Evolutionary conservation across 2,329 filamentous ascomycete species (phyloP).

Genomic region (Epichloe bromicola): DNA sequence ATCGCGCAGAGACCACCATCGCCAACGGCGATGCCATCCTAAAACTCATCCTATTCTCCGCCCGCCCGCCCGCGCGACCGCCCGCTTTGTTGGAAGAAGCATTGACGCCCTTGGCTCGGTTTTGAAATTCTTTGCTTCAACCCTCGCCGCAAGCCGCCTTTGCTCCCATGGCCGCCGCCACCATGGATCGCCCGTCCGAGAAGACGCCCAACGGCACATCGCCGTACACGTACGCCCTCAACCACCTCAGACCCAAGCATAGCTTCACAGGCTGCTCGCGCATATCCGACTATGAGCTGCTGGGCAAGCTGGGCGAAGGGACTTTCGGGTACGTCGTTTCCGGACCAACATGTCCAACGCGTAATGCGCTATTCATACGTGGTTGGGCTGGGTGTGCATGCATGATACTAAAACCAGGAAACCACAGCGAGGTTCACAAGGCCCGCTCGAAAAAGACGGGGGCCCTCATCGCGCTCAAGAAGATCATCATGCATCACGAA

Average conservation of each 20-base stretch:
- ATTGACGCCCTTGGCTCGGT: too few species aligned
- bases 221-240: constrained; percentile 43
- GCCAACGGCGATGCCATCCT: too few species aligned
- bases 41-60: too few species aligned
- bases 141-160: too few species aligned
- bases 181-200: constrained; percentile 20
- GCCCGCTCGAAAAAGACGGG: constrained; percentile 65
- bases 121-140: too few species aligned
- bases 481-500: constrained; percentile 99
- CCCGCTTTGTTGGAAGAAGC: too few species aligned
- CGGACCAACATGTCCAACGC: background rate
- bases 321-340: constrained; percentile 66
- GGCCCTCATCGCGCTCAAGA: constrained; percentile 77
- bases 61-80: too few species aligned
- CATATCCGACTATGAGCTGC: constrained; percentile 66
- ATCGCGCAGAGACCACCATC: too few species aligned
- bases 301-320: constrained; percentile 81
- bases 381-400: too few species aligned
- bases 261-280: constrained; percentile 77
- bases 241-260: constrained; percentile 38
- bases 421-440: constrained; percentile 70
- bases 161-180: background rate
- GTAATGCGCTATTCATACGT: too few species aligned
- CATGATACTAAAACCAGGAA: background rate
- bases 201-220: constrained; percentile 29